Evolutionary conservation across 2,329 filamentous ascomycete genomes (phyloP).

Genomic region (Cercospora nicotianae): DNA sequence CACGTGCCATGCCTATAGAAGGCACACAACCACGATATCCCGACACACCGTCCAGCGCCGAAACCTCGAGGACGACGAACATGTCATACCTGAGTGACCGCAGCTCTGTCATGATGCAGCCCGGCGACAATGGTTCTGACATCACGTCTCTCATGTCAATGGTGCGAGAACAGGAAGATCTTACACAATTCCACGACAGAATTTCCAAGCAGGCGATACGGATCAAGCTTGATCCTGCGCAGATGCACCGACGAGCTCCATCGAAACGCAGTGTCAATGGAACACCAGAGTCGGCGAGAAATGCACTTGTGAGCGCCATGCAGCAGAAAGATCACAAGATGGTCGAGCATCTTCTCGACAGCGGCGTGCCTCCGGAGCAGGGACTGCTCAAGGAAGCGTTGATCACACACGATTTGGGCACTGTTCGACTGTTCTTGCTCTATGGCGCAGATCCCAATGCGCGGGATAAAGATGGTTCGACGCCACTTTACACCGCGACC

Average conservation of each 20-base stretch:
- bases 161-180: slow-evolving; percentile 19
- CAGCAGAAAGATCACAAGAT: slow-evolving; percentile 33
- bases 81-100: slow-evolving; percentile 20
- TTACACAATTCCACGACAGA: slow-evolving; percentile 43
- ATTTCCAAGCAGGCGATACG: slow-evolving; percentile 50
- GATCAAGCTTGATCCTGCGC: slow-evolving; percentile 44
- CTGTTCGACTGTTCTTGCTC: slow-evolving; percentile 57
- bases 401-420: slow-evolving; percentile 32
- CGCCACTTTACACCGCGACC: slow-evolving; percentile 56
- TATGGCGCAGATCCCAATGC: slow-evolving; percentile 61
- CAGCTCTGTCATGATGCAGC: slow-evolving; percentile 18
- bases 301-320: slow-evolving; percentile 43
- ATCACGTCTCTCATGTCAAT: slow-evolving; percentile 29
- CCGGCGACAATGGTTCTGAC: slow-evolving; percentile 22
- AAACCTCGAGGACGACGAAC: slow-evolving; percentile 17
- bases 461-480: slow-evolving; percentile 62
- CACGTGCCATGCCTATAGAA: background rate
- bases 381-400: slow-evolving; percentile 30
- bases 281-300: slow-evolving; percentile 39
- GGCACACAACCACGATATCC: slow-evolving; percentile 7
- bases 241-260: slow-evolving; percentile 27
- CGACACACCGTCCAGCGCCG: background rate
- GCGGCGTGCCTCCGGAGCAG: slow-evolving; percentile 26
- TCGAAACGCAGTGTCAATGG: slow-evolving; percentile 25
- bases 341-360: slow-evolving; percentile 35